phyloP scores from a whole-genome alignment of 2,329 filamentous ascomycete genomes.

The Fusarium nygamai region DNA sequence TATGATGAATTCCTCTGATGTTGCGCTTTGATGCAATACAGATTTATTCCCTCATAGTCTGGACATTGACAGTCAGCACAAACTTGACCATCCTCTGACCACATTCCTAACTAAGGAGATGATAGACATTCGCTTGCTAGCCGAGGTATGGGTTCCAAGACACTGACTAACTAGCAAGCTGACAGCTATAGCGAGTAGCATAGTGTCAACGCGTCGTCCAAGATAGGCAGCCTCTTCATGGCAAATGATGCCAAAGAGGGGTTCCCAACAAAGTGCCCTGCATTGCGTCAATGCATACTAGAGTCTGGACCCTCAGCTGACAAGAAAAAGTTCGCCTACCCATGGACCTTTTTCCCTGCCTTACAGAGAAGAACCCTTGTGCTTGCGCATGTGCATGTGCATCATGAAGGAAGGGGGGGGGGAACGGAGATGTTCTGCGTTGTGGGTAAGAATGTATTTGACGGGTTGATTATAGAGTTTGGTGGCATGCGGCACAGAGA shows the following conservation, averaged over 20 bases:
- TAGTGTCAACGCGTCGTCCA: background rate
- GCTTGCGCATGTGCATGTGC: background rate
- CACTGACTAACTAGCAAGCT: background rate
- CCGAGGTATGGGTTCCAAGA: slow-evolving; percentile 10
- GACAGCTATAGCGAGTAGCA: background rate
- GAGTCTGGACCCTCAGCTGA: slow-evolving; percentile 2
- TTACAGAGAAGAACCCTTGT: background rate
- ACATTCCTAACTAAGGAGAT: background rate
- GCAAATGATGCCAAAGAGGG: background rate
- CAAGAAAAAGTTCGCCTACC: background rate
- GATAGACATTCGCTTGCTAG: background rate
- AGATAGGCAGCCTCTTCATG: background rate
- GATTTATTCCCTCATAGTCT: background rate
- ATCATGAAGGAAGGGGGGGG: no score
- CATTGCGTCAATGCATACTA: background rate
- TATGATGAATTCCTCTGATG: background rate
- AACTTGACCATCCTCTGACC: background rate
- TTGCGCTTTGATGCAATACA: background rate
- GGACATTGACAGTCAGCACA: background rate
- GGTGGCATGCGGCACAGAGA: slow-evolving; percentile 4
- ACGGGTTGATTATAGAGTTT: slow-evolving; percentile 2
- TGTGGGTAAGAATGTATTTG: background rate
- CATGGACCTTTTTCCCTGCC: background rate
- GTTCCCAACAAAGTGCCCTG: background rate
- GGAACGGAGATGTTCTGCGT: background rate